Evolutionary conservation across 257 asterid species (phyloP), one percentile per base, ranked within the genome.

Genomic region (Solanum sparsipilum): DNA sequence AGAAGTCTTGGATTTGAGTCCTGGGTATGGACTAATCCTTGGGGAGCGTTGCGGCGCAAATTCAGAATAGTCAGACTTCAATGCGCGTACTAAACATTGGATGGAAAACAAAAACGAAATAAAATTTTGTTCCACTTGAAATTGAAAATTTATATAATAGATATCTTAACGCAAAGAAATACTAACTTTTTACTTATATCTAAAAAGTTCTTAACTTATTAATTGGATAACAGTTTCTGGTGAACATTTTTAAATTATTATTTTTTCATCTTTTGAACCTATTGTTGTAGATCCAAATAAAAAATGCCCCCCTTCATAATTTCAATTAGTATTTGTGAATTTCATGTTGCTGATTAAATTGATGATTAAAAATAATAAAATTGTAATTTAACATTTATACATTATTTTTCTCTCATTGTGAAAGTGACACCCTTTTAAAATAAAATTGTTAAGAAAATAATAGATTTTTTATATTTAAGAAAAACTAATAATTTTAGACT

Each of bases 11-110:
- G 21, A 0, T 48, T 48, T 15, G 21, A 48, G 1, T 48, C 1
- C 3, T 56, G 65, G 0, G 4, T 52, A 18, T 0, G 4, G 0
- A 56, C 18, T 2, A 18, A 6, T 56, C 0, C 3, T 46, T 46
- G 58, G 3, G n/a, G 2, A 52, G 8, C 60, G 11, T 18, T 56
- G 4, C 11, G 21, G 5, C 0, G 9, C 5, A 3, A 56, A 56
- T 56, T 4, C 2, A 56, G 4, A 56, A 18, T 56, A 56, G 9
- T 56, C n/a, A 2, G 0, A 56, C 0, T 56, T 6, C 4, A 56
- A 56, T 18, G 4, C 6, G 60, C 1, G 1, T 52, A 52, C 4
- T 52, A 7, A 52, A 52, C 23, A 52, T 0, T 3, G 1, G 23
- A 52, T 0, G 7, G 3, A 52, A 18, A 56, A 56, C 2, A 56